phyloP scores from a whole-genome alignment of 2,329 filamentous ascomycete species.

The Hypoxylon sp. region DNA sequence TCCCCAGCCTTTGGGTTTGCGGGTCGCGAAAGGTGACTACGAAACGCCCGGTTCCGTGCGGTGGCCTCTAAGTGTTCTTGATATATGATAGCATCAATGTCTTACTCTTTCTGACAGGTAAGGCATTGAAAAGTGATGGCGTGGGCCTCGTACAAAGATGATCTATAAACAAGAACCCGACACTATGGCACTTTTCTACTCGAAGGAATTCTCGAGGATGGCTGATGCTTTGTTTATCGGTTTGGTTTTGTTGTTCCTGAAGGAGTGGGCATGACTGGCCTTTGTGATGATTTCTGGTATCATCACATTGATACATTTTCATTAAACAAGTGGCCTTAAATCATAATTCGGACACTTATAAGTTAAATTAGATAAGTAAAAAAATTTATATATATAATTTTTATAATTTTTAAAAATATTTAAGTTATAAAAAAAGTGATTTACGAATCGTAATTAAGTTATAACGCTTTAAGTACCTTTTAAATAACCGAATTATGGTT shows the following conservation, averaged over 20 bases:
- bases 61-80: not conserved
- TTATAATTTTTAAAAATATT: too few relatives aligned
- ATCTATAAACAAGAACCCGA: not conserved
- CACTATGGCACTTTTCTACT: not conserved
- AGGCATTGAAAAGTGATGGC: not conserved
- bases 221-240: conserved; percentile 26
- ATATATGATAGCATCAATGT: not conserved
- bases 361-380: too few relatives aligned
- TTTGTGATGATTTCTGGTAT: conserved; percentile 5
- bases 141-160: conserved; percentile 1
- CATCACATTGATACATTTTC: not conserved
- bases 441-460: too few relatives aligned
- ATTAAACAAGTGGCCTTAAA: too few relatives aligned
- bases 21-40: not conserved
- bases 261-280: not conserved
- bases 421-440: too few relatives aligned
- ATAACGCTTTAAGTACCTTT: too few relatives aligned
- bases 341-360: too few relatives aligned
- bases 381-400: too few relatives aligned
- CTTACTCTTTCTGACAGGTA: conserved; percentile 1
- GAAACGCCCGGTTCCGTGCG: conserved; percentile 6
- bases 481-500: too few relatives aligned
- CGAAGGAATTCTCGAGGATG: conserved; percentile 12
- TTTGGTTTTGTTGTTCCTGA: conserved; percentile 7
- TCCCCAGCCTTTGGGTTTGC: conserved; percentile 6